Conservation (phyloP, 768 basidiomycete species). For the Ephemerocybe angulata region DNA sequence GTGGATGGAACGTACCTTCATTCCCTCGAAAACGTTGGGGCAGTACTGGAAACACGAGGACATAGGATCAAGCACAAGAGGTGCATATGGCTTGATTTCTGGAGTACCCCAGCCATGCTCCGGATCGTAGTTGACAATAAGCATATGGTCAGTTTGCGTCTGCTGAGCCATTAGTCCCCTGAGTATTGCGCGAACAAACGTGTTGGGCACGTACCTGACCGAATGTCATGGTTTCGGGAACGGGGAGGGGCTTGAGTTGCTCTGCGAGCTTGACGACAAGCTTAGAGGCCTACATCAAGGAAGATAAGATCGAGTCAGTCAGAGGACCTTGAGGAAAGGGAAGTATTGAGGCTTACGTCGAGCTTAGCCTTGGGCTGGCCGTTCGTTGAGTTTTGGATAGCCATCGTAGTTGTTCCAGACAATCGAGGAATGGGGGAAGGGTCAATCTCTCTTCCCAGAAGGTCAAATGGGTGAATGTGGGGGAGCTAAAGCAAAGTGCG, state of each 20-base stretch:
- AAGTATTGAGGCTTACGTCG: neutral
- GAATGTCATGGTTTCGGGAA: slow-evolving; percentile 46
- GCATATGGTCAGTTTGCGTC: slow-evolving; percentile 79
- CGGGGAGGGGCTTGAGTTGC: slow-evolving; percentile 48
- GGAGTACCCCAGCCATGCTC: slow-evolving; percentile 65
- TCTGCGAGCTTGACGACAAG: slow-evolving; percentile 45
- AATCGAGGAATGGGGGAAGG: neutral
- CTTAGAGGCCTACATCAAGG: slow-evolving; percentile 46
- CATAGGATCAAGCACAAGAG: slow-evolving; percentile 65
- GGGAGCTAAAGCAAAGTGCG: neutral
- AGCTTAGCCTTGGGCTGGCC: neutral
- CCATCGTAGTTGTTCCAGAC: neutral
- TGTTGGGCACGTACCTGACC: slow-evolving; percentile 26
- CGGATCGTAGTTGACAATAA: slow-evolving; percentile 60
- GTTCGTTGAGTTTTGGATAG: neutral
- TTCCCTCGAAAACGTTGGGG: slow-evolving; percentile 82
- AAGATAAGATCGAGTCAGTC: neutral
- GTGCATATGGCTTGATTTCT: slow-evolving; percentile 72
- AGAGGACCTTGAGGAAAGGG: neutral
- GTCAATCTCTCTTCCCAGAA: too few species aligned
- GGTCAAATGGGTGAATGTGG: neutral
- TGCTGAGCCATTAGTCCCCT: too few species aligned
- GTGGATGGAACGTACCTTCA: slow-evolving; percentile 48
- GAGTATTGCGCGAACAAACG: neutral
- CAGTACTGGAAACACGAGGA: slow-evolving; percentile 84